Evolutionary conservation across 2,329 filamentous ascomycete genomes (phyloP).

Genomic region (Fusarium liriodendri): DNA sequence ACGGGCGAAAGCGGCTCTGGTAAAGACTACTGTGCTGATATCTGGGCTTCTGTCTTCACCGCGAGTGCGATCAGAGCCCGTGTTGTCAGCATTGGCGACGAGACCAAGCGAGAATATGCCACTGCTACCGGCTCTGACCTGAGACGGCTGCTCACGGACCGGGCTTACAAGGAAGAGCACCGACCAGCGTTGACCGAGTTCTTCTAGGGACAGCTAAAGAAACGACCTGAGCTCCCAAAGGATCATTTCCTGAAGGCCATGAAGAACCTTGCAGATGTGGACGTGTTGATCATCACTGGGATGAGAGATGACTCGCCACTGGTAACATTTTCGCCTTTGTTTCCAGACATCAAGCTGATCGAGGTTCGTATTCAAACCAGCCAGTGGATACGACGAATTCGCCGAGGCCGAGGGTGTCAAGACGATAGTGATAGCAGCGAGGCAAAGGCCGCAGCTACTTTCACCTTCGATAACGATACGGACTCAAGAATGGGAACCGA

Average conservation of each 20-base stretch:
- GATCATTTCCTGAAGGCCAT: conserved; percentile 64
- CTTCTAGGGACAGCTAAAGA: conserved; percentile 57
- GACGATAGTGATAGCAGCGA: background rate
- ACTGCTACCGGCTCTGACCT: conserved; percentile 59
- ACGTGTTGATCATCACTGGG: conserved; percentile 71
- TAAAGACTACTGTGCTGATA: conserved; percentile 69
- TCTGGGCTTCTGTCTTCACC: conserved; percentile 61
- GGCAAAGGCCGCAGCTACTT: conserved; percentile 42
- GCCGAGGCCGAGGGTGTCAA: conserved; percentile 50
- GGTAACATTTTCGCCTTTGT: conserved; percentile 59
- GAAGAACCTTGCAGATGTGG: conserved; percentile 51
- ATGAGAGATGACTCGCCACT: conserved; percentile 72
- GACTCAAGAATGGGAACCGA: conserved; percentile 48
- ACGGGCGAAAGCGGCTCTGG: conserved; percentile 66
- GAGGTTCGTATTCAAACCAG: conserved; percentile 63
- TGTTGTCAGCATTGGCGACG: conserved; percentile 39
- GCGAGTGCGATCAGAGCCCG: conserved; percentile 49
- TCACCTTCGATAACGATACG: conserved; percentile 65
- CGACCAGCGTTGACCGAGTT: conserved; percentile 63
- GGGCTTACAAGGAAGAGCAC: conserved; percentile 71
- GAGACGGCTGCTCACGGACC: conserved; percentile 61
- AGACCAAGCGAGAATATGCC: conserved; percentile 60
- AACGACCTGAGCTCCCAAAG: conserved; percentile 59
- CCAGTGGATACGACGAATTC: conserved; percentile 50
- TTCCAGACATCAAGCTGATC: conserved; percentile 63